Evolutionary conservation across 345 rosid genomes (phyloP).

Genomic region (Sonneratia alba): DNA sequence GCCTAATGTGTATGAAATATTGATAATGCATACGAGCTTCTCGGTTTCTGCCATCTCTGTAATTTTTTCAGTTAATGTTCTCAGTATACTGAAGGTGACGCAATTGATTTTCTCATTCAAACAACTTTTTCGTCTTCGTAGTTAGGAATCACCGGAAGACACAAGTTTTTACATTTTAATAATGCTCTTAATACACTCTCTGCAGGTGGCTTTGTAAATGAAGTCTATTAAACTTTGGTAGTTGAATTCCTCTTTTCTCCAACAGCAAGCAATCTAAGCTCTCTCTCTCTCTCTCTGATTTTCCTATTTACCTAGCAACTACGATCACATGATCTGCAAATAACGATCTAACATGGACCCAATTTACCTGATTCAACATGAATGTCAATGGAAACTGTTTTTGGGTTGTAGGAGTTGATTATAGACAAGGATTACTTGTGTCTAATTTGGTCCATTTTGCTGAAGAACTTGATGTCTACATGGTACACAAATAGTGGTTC

Average conservation of each 20-base stretch:
- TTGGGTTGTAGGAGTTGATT: too few relatives aligned
- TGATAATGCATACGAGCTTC: conserved; percentile 7
- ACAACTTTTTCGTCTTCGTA: neutral
- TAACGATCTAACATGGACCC: neutral
- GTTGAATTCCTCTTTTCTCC: neutral
- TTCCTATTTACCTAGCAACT: neutral
- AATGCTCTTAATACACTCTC: too few relatives aligned
- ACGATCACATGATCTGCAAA: neutral
- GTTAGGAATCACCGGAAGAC: neutral
- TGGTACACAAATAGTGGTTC: neutral
- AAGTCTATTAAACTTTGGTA: neutral
- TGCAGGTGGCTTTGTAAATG: neutral
- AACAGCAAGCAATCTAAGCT: neutral
- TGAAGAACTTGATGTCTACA: too few relatives aligned
- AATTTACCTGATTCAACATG: too few relatives aligned
- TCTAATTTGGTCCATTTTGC: too few relatives aligned
- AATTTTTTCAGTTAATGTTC: neutral
- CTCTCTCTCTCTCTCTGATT: too few relatives aligned
- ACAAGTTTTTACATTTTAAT: too few relatives aligned
- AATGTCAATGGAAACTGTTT: too few relatives aligned
- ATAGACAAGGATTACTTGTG: too few relatives aligned
- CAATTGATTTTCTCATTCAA: neutral
- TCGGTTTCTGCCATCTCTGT: neutral
- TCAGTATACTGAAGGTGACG: neutral
- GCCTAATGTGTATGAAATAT: neutral